These are phyloP conservation scores for Malassezia caprae DNA, from an alignment of 1,284 basidiomycete genomes.

Conservation along the genomic window DNA sequence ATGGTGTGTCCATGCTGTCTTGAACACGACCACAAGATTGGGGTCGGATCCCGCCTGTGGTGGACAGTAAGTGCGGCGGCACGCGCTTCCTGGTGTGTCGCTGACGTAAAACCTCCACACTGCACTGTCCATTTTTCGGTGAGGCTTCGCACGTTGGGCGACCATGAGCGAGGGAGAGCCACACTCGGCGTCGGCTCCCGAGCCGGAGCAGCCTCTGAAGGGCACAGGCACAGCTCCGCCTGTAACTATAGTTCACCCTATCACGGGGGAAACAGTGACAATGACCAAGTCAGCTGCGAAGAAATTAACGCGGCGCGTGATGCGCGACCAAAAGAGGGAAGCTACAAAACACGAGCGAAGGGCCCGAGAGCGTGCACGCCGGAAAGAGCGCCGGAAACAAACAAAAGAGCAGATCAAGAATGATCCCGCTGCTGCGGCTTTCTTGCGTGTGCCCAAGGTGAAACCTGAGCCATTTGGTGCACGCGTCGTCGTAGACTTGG, in stretches of 20 bases:
- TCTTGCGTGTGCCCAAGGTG: conserved; percentile 50
- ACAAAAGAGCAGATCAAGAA: not conserved
- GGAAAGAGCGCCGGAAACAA: conserved; percentile 45
- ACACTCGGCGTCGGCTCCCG: not conserved
- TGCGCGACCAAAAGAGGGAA: conserved; percentile 54
- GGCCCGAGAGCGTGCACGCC: conserved; percentile 55
- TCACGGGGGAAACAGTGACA: conserved; percentile 9
- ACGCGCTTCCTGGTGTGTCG: not conserved
- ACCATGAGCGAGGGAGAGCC: not conserved
- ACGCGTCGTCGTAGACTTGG: conserved; percentile 74
- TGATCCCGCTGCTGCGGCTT: conserved; percentile 48
- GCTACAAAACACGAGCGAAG: conserved; percentile 66
- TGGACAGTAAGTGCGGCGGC: not conserved
- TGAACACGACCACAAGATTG: not conserved
- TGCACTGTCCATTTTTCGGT: not conserved
- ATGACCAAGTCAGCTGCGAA: conserved; percentile 70
- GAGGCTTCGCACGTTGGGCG: not conserved
- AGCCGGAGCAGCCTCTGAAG: not conserved
- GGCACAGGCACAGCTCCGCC: conserved; percentile 1
- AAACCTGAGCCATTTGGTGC: conserved; percentile 51
- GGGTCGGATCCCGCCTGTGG: not conserved
- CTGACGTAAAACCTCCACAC: not conserved
- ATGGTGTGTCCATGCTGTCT: not conserved
- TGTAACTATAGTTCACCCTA: conserved; percentile 5
- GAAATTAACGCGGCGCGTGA: conserved; percentile 56